Evolutionary conservation across 2,329 filamentous ascomycete genomes (phyloP).

Genomic region (Malbranchea zuffiana): DNA sequence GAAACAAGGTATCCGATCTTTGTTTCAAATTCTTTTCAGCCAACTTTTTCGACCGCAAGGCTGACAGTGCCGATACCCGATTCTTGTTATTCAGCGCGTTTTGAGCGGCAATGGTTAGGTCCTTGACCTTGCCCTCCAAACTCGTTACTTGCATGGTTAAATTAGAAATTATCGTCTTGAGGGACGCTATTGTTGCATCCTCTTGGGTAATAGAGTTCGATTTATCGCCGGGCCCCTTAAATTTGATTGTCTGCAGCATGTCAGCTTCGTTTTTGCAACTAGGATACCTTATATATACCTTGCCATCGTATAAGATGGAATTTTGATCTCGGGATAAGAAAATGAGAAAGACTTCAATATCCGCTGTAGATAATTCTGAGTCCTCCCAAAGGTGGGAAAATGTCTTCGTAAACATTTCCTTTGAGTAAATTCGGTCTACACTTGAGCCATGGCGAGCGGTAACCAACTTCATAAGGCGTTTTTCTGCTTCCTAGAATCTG

Average conservation of each 20-base stretch:
- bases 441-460: slow-evolving; percentile 37
- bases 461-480: slow-evolving; percentile 41
- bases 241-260: slow-evolving; percentile 56
- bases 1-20: slow-evolving; percentile 60
- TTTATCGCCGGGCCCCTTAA: slow-evolving; percentile 47
- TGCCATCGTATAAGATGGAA: slow-evolving; percentile 38
- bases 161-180: slow-evolving; percentile 60
- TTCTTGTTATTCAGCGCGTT: slow-evolving; percentile 63
- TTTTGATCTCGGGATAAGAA: slow-evolving; percentile 59
- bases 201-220: slow-evolving; percentile 55
- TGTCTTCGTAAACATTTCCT: slow-evolving; percentile 50
- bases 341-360: slow-evolving; percentile 58
- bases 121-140: slow-evolving; percentile 45
- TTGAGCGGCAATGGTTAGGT: slow-evolving; percentile 49
- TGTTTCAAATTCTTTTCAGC: slow-evolving; percentile 62
- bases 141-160: slow-evolving; percentile 57
- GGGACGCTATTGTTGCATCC: slow-evolving; percentile 69
- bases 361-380: slow-evolving; percentile 47
- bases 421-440: slow-evolving; percentile 59
- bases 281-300: slow-evolving; percentile 24
- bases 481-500: slow-evolving; percentile 39
- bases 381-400: slow-evolving; percentile 44
- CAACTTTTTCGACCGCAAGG: slow-evolving; percentile 71
- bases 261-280: slow-evolving; percentile 15
- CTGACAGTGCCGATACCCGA: slow-evolving; percentile 60